Conservation (phyloP, 331 rosid species). For the Pyrus hybrid region DNA sequence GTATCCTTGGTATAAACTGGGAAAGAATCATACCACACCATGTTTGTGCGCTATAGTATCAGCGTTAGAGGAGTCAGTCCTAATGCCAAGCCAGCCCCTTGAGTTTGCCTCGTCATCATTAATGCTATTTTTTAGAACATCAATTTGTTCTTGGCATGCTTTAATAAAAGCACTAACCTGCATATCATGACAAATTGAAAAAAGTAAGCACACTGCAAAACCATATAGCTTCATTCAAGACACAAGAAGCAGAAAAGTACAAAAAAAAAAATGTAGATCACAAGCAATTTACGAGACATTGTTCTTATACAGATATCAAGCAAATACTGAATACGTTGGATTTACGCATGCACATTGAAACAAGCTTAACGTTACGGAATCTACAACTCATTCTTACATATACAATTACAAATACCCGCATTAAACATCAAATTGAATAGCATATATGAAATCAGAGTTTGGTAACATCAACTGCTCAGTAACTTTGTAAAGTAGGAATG, state of each 20-base stretch:
- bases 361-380: neutral
- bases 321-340: no score
- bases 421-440: neutral
- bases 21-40: slow-evolving; percentile 76
- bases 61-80: slow-evolving; percentile 51
- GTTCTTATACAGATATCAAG: neutral
- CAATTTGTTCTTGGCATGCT: slow-evolving; percentile 91
- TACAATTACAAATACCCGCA: no score
- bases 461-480: neutral
- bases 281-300: neutral
- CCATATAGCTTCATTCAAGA: slow-evolving; percentile 4
- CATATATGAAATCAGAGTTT: neutral
- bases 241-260: neutral
- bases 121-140: slow-evolving; percentile 73
- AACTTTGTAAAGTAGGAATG: no score
- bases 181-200: slow-evolving; percentile 14
- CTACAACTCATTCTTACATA: neutral
- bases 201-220: neutral
- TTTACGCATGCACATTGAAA: neutral
- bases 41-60: slow-evolving; percentile 94
- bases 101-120: slow-evolving; percentile 57
- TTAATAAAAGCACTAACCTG: slow-evolving; percentile 87
- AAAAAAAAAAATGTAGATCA: no score
- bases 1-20: slow-evolving; percentile 2
- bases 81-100: slow-evolving; percentile 85